Evolutionary conservation across 139 green algal species (phyloP).

Genomic region (Chlamydomonas sp.): DNA sequence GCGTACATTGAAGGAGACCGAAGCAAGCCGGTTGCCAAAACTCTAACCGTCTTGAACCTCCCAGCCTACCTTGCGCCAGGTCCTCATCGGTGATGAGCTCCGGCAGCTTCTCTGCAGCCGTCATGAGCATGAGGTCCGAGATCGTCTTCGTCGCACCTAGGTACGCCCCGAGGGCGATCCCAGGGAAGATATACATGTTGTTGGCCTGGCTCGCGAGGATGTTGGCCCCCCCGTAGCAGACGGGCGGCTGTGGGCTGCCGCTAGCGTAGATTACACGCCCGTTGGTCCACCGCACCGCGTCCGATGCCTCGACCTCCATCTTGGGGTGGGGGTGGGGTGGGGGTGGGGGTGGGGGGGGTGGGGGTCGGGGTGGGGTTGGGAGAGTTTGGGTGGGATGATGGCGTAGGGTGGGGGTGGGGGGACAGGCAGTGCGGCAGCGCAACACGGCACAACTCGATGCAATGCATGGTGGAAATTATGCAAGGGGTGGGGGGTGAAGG

Average conservation of each 20-base stretch:
- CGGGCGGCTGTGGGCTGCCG: conserved; percentile 62
- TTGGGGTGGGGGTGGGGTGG: too few species aligned
- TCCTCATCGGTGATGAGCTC: conserved; percentile 50
- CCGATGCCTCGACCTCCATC: background rate
- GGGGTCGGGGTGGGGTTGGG: too few species aligned
- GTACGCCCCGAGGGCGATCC: conserved; percentile 57
- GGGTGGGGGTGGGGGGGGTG: too few species aligned
- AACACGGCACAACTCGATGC: too few species aligned
- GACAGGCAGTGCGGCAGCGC: too few species aligned
- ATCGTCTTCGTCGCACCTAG: conserved; percentile 51
- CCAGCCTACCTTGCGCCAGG: conserved; percentile 28
- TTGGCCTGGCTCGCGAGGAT: conserved; percentile 51
- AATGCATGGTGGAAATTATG: too few species aligned
- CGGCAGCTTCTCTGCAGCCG: conserved; percentile 64
- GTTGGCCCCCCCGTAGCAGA: conserved; percentile 22
- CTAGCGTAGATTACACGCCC: conserved; percentile 72
- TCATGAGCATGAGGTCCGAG: conserved; percentile 67
- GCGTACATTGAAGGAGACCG: background rate
- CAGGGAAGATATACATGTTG: conserved; percentile 49
- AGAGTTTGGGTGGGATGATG: too few species aligned
- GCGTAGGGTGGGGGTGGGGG: too few species aligned
- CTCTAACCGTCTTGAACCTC: background rate
- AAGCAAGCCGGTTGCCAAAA: background rate
- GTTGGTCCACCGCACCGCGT: conserved; percentile 27
- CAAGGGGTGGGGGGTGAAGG: too few species aligned